These are phyloP conservation scores for Henckelia pumila DNA, from an alignment of 257 asterid genomes.

Conservation along the genomic window DNA sequence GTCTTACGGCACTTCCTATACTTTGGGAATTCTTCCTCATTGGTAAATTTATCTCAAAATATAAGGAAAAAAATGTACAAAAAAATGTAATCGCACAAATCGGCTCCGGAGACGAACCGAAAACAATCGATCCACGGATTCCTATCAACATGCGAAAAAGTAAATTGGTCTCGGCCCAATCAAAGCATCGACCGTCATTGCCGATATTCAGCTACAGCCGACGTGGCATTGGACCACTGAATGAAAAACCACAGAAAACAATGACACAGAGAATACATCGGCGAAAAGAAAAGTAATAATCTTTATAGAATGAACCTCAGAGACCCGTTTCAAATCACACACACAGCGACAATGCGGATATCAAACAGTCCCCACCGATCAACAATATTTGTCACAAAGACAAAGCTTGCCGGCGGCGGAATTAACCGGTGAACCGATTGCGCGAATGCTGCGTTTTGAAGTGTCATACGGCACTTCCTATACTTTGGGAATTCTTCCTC, in stretches of 20 bases:
- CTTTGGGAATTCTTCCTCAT: constrained; percentile 78
- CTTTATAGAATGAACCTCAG: constrained; percentile 49
- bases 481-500: constrained; percentile 76
- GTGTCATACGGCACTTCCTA: constrained; percentile 97
- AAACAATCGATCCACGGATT: constrained; percentile 43
- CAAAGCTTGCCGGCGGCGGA: constrained; percentile 35
- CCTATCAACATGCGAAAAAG: constrained; percentile 71
- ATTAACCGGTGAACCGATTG: constrained; percentile 31
- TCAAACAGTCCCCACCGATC: constrained; percentile 45
- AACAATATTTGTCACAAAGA: constrained; percentile 30
- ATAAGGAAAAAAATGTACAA: no score
- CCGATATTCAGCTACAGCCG: constrained; percentile 38
- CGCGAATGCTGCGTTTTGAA: constrained; percentile 39
- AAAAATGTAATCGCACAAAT: constrained; percentile 36
- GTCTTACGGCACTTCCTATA: constrained; percentile 96
- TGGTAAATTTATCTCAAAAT: constrained; percentile 20
- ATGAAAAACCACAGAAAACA: neutral
- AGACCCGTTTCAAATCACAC: constrained; percentile 75
- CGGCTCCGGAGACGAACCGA: constrained; percentile 55
- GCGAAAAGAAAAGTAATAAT: no score
- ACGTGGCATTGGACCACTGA: constrained; percentile 62
- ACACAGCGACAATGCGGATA: constrained; percentile 36
- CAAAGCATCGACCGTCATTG: constrained; percentile 57
- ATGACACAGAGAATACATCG: no score
- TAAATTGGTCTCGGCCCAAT: constrained; percentile 43